Base-by-base conservation (phyloP, 83 land plant genomes). In the Picea engelmannii region DNA sequence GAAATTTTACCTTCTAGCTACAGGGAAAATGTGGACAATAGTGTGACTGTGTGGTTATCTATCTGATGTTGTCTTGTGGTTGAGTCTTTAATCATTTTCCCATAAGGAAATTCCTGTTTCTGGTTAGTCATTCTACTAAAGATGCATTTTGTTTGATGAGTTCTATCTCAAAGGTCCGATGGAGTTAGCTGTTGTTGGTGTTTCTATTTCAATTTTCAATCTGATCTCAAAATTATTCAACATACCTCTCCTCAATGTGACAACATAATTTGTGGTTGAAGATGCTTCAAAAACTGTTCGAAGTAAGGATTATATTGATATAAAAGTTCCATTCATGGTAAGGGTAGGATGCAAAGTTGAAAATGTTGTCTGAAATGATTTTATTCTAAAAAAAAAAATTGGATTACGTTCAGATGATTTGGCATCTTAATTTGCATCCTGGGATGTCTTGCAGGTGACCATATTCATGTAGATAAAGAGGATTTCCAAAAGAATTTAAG, bases 241-340 rank as follows among this genome's bases (percentile, higher is more conserved):
- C 69, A 71, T 95, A 38, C 99, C 99, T 67, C 91, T 97, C 35
- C 86, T 97, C 21, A 95, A 95, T 80, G 84, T 97, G 76, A 94
- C 98, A 70, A 97, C 99, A 70, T 97, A 98, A 25, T 97, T 93
- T 87, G 98, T 95, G 67, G 99, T 98, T 31, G 95, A 95, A 81
- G 99, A 93, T 58, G 84, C 80, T 62, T 83, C 86, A 77, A 84
- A 62, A 64, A 69, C n/a, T 78, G 25, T 85, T 35, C 78, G 67
- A 25, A 49, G 40, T 70, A 20, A 70, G 75, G 44, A 42, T 42
- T 42, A 27, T 27, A 27, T 27, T 27, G 31, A 42, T 42, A 42
- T 3, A 42, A 42, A 42, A 5, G 44, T 42, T 42, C 44, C 44
- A 42, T 42, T 42, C 1, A 3, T 42, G 44, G 44, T 42, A 65